These are phyloP conservation scores for Chalciporus piperatus DNA, from an alignment of 768 basidiomycete genomes.

Conservation along the genomic window DNA sequence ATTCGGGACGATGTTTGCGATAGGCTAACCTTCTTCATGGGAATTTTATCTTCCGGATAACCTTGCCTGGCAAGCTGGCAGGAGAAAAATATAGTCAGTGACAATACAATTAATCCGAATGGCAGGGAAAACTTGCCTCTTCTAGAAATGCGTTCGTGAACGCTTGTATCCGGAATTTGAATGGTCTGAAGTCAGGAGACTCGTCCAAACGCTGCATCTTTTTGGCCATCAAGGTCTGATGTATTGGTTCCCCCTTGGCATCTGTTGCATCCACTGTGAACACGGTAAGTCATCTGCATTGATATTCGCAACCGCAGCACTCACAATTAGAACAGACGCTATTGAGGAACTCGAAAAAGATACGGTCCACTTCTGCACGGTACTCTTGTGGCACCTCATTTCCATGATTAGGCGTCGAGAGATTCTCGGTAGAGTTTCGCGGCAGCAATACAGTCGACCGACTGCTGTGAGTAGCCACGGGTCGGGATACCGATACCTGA, in stretches of 20 bases:
- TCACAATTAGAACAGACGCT: conserved; percentile 85
- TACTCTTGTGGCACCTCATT: conserved; percentile 82
- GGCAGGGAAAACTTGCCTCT: conserved; percentile 50
- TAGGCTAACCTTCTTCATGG: conserved; percentile 84
- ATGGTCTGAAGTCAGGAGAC: conserved; percentile 94
- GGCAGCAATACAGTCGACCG: conserved; percentile 15
- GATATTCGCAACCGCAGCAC: conserved; percentile 30
- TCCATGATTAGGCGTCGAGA: conserved; percentile 33
- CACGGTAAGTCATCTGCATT: conserved; percentile 13
- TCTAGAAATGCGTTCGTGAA: conserved; percentile 96
- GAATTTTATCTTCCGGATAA: conserved; percentile 91
- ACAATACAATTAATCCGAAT: conserved; percentile 1
- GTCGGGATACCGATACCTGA: conserved; percentile 24
- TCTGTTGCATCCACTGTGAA: conserved; percentile 85
- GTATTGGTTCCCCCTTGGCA: conserved; percentile 93
- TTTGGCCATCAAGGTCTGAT: conserved; percentile 98
- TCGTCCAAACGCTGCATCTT: conserved; percentile 98
- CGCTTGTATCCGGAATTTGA: conserved; percentile 98
- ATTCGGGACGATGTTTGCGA: conserved; percentile 7
- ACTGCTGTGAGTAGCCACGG: conserved; percentile 11
- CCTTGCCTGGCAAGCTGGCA: conserved; percentile 76
- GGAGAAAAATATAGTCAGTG: conserved; percentile 8
- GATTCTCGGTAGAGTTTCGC: conserved; percentile 26
- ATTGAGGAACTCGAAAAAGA: conserved; percentile 89
- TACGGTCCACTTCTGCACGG: conserved; percentile 76